Conservation (phyloP, 441 rosid genomes). For the Daphne laureola region DNA sequence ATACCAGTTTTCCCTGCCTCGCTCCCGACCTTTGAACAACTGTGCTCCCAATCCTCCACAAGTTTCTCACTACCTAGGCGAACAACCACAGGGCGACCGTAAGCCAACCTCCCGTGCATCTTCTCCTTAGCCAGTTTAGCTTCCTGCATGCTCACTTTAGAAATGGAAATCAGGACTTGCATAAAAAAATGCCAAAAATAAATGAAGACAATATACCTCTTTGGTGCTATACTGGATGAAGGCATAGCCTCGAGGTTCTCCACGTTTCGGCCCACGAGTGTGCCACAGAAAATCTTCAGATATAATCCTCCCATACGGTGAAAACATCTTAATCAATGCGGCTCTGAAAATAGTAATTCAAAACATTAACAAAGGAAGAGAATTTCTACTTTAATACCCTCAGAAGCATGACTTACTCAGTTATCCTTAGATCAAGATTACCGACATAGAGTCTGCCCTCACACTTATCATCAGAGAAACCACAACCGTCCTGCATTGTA, state of each 20-base stretch:
- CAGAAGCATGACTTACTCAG: slow-evolving; percentile 51
- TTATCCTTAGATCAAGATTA: slow-evolving; percentile 77
- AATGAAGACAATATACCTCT: slow-evolving; percentile 50
- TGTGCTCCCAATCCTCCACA: slow-evolving; percentile 33
- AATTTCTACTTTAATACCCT: neutral
- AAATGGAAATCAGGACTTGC: slow-evolving; percentile 53
- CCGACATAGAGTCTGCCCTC: slow-evolving; percentile 74
- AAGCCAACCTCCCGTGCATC: slow-evolving; percentile 91
- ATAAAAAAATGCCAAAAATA: neutral
- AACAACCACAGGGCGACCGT: slow-evolving; percentile 82
- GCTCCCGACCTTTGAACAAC: slow-evolving; percentile 25
- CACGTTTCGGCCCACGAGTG: slow-evolving; percentile 85
- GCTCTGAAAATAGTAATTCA: slow-evolving; percentile 38
- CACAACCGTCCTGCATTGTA: slow-evolving; percentile 42
- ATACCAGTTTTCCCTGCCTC: slow-evolving; percentile 30
- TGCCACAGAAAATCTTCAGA: slow-evolving; percentile 95
- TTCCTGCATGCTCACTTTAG: slow-evolving; percentile 96
- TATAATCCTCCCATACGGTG: slow-evolving; percentile 76
- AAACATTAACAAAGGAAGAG: neutral
- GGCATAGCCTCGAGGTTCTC: slow-evolving; percentile 86
- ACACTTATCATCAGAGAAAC: slow-evolving; percentile 48
- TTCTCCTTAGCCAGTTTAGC: slow-evolving; percentile 87
- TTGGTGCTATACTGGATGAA: slow-evolving; percentile 65
- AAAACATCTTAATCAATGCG: slow-evolving; percentile 80
- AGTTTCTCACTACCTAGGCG: slow-evolving; percentile 71